phyloP scores from a whole-genome alignment of 805 yeast species.

The Wickerhamomyces canadensis region DNA sequence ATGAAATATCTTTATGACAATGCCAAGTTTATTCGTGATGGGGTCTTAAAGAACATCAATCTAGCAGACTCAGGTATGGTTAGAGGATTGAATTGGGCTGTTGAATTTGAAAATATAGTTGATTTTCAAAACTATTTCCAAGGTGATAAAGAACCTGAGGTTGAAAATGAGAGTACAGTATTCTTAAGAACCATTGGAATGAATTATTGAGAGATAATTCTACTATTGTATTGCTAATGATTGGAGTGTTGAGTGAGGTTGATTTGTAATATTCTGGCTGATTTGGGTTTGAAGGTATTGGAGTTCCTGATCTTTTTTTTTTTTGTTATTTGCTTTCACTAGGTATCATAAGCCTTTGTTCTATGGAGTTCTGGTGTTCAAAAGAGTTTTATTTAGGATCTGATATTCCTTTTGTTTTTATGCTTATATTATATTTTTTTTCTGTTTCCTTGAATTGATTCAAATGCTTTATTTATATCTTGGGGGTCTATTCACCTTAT shows the following conservation, averaged over 20 bases:
- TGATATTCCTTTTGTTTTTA: too few species aligned
- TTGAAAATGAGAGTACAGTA: constrained; percentile 3
- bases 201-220: constrained; percentile 14
- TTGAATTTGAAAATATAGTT: constrained; percentile 6
- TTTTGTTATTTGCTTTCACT: too few species aligned
- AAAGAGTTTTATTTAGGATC: too few species aligned
- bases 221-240: not conserved
- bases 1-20: constrained; percentile 26
- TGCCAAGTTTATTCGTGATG: constrained; percentile 15
- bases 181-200: constrained; percentile 19
- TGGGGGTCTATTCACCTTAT: constrained; percentile 34
- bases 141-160: constrained; percentile 12
- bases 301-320: too few species aligned
- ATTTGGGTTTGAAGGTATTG: not conserved
- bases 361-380: too few species aligned
- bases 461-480: constrained; percentile 18
- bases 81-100: constrained; percentile 42
- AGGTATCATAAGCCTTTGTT: too few species aligned
- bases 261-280: constrained; percentile 2
- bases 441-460: not conserved
- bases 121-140: constrained; percentile 15
- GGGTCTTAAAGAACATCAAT: constrained; percentile 26
- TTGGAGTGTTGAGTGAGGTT: not conserved
- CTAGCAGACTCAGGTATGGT: constrained; percentile 46
- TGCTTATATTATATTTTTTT: not conserved